Evolutionary conservation across 2,329 filamentous ascomycete species (phyloP).

Genomic region (Hymenoscyphus salicellus): DNA sequence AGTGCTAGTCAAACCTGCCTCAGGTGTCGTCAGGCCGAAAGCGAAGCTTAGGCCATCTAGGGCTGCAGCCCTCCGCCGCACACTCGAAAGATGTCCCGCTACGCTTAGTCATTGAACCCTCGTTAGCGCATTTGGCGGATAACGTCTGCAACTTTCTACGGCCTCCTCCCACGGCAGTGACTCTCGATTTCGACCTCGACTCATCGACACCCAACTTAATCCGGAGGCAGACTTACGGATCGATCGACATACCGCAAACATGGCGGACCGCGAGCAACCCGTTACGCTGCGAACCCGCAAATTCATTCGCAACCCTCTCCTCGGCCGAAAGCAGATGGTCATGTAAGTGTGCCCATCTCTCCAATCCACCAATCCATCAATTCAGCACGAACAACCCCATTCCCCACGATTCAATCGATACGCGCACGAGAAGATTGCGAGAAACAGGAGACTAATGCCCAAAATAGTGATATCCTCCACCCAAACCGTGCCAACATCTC

Average conservation of each 20-base stretch:
- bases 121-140: constrained; percentile 20
- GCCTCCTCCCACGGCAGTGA: constrained; percentile 24
- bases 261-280: constrained; percentile 79
- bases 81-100: constrained; percentile 15
- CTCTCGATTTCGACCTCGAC: constrained; percentile 21
- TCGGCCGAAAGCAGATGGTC: constrained; percentile 99
- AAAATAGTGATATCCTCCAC: constrained; percentile 93
- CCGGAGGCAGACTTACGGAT: constrained; percentile 34
- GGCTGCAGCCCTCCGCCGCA: constrained; percentile 17
- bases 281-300: constrained; percentile 96
- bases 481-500: constrained; percentile 97
- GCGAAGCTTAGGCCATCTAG: constrained; percentile 10
- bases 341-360: constrained; percentile 66
- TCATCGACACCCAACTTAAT: constrained; percentile 31
- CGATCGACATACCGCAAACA: constrained; percentile 57
- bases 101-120: constrained; percentile 24
- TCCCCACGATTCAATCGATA: not conserved
- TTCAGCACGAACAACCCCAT: constrained; percentile 1
- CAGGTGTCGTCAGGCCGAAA: not conserved
- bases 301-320: constrained; percentile 99
- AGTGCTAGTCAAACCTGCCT: not conserved
- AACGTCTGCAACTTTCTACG: constrained; percentile 24
- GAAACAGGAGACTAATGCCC: constrained; percentile 19
- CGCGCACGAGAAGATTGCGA: not conserved
- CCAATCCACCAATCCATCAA: constrained; percentile 16